Evolutionary conservation across 495 filamentous ascomycete genomes (phyloP).

Genomic region (Penicillium cosmopolitanum): DNA sequence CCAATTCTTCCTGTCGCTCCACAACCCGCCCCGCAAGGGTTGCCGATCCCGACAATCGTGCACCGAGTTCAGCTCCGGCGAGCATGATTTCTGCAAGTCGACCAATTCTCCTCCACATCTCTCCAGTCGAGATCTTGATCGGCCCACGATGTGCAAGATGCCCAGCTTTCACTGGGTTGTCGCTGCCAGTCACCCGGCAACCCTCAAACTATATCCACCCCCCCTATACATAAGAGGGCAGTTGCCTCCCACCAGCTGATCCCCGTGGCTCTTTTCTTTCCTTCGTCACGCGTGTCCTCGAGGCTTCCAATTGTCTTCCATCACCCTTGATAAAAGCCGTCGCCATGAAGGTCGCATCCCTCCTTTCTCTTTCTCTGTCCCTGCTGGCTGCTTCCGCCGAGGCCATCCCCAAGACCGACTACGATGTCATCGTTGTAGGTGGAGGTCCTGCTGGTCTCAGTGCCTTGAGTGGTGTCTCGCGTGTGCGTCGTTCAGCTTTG

Average conservation of each 20-base stretch:
- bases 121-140: conserved; percentile 3
- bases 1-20: background rate
- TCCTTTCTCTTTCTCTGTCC: conserved; percentile 26
- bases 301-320: too few relatives aligned
- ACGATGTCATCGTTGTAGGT: conserved; percentile 42
- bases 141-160: background rate
- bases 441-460: conserved; percentile 42
- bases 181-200: background rate
- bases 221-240: background rate
- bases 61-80: conserved; percentile 1
- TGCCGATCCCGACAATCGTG: conserved; percentile 19
- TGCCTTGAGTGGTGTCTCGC: conserved; percentile 56
- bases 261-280: background rate
- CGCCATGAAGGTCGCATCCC: conserved; percentile 16
- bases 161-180: background rate
- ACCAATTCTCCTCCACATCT: conserved; percentile 2
- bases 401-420: conserved; percentile 30
- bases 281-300: background rate
- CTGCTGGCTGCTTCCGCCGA: conserved; percentile 21
- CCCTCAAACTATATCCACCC: background rate
- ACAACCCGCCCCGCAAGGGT: conserved; percentile 8
- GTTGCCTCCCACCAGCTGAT: background rate
- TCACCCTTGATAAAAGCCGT: background rate
- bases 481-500: conserved; percentile 54
- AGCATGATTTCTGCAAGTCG: conserved; percentile 2